Evolutionary conservation across 1,139 yeast genomes (phyloP), one percentile per base, ranked within the genome.

Genomic region (Blastobotrys apis): DNA sequence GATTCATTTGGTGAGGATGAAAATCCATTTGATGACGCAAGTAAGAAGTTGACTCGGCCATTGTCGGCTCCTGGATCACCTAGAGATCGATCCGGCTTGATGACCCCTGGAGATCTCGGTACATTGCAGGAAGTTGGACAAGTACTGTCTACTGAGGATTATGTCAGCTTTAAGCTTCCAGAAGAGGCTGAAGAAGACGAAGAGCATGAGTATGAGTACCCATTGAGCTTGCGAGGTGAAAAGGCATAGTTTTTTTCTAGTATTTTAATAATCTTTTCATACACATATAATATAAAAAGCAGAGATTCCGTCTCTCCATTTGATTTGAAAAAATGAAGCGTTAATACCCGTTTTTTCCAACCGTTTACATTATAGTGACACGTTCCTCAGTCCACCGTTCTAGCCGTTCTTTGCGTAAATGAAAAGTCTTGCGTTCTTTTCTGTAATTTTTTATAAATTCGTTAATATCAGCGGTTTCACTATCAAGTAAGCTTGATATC

Each of bases 101-200:
- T 87, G 95, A 92, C 98, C 1, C 98, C 98, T 0, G 98, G 98
- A 40, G 97, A 92, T 64, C 75, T 92, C 55, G 98, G 97, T n/a
- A 82, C 96, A 10, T 72, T 92, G 57, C 97, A 87, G 66, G 98
- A 92, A 64, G 87, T 87, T 33, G 76, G 77, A 47, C 84, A 82
- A 60, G 68, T 74, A 1, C 75, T 87, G 45, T 80, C 82, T 53
- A 82, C 86, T 32, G 94, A 83, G 45, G 95, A 86, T 61, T 92
- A 87, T 63, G 71, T 81, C 47, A 80, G 82, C 9, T 92, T 94
- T 77, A 80, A 74, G 55, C 73, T 90, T 52, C 84, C 86, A 25
- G 74, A 67, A 33, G 77, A 71, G 38, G 78, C 71, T 29, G 77
- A 72, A 37, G 77, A 70, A 30, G 80, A 62, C 32, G 59, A 58